A percentile compares a stretch with the other conserved stretches of the same genome.
These are phyloP conservation scores for Primulina huaijiensis DNA, from an alignment of 257 asterid species.

Conservation along the genomic window DNA sequence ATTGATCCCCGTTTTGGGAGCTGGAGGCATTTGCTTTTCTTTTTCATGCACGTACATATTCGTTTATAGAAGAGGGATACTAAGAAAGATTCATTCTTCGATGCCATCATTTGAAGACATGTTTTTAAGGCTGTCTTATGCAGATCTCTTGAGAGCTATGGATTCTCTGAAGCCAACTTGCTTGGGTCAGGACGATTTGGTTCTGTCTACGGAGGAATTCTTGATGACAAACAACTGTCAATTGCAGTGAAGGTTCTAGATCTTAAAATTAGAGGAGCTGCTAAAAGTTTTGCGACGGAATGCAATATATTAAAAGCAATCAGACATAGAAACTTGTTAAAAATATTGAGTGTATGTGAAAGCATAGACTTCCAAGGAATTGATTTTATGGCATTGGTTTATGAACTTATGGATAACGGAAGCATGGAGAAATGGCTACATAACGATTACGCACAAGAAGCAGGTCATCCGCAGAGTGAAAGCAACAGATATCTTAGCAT, in stretches of 20 bases:
- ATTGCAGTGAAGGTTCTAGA: slow-evolving; percentile 22
- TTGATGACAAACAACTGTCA: not conserved
- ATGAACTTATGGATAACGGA: slow-evolving; percentile 1
- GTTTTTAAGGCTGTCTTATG: not conserved
- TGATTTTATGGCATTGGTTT: slow-evolving; percentile 4
- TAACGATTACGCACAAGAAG: not conserved
- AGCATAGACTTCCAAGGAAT: slow-evolving; percentile 8
- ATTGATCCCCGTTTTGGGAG: not conserved
- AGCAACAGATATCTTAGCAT: not conserved
- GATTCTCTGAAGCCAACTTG: slow-evolving; percentile 11
- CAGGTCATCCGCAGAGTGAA: not conserved
- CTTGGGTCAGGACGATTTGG: slow-evolving; percentile 14
- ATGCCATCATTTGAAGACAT: not conserved
- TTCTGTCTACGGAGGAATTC: slow-evolving; percentile 14
- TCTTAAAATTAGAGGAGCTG: slow-evolving; percentile 9
- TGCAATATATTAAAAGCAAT: not conserved
- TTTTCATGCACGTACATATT: not conserved
- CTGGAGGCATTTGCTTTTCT: not conserved
- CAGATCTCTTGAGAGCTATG: slow-evolving; percentile 9
- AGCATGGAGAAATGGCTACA: not conserved
- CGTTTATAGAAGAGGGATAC: not conserved
- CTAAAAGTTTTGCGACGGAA: slow-evolving; percentile 12
- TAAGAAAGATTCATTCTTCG: not conserved
- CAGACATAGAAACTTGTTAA: slow-evolving; percentile 7
- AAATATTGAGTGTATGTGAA: slow-evolving; percentile 6